Base-by-base conservation (phyloP, 352 stramenopile genomes). In the Phytopythium kandeliae region DNA sequence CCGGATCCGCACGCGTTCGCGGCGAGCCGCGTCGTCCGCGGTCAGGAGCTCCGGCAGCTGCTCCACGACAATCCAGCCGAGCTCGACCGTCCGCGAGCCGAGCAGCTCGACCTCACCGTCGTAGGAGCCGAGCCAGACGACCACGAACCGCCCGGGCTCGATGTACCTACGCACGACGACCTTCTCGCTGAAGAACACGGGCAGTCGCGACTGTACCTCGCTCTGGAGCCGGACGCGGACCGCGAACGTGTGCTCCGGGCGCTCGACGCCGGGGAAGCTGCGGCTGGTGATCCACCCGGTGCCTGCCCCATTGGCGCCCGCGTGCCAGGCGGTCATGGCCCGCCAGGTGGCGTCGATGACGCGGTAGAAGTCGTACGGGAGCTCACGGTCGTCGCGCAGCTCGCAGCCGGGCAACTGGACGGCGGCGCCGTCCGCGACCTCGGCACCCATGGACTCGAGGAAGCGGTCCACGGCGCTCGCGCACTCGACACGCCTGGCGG, bases 91-190 rank as follows among this genome's bases (percentile, higher is more conserved):
- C 7, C 49, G 56, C 10, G 62, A 48, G 1, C 65, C 68, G 0
- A 57, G 46, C 10, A 74, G 48, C 1, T 65, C 62, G 2, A 59
- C 46, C 49, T 78, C 68, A 1, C 65, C 65, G 6, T 62, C 62
- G 31, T 60, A 74, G 4, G 69, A 41, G 26, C 59, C 58, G 42
- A 54, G 26, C 58, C 64, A 71, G 24, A 74, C 56, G n/a, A 72
- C 30, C 3, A 78, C 59, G 3, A 67, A 33, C 6, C 56, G 54
- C 6, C 62, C 52, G 2, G 52, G 55, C 35, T 71, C 56, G 11
- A 74, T 48, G 42, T 78, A 74, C 49, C 62, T 59, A 48, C 68
- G 59, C 24, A 72, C 34, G 50, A 65, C 65, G 15, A 77, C 36
- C 21, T 71, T 71, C 16, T 67, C 44, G 51, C 62, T 62, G 21